A percentile compares a stretch with the other conserved stretches of the same genome.
Evolutionary conservation across 768 basidiomycete genomes (phyloP).

Genomic region (Agrocybe pediades): DNA sequence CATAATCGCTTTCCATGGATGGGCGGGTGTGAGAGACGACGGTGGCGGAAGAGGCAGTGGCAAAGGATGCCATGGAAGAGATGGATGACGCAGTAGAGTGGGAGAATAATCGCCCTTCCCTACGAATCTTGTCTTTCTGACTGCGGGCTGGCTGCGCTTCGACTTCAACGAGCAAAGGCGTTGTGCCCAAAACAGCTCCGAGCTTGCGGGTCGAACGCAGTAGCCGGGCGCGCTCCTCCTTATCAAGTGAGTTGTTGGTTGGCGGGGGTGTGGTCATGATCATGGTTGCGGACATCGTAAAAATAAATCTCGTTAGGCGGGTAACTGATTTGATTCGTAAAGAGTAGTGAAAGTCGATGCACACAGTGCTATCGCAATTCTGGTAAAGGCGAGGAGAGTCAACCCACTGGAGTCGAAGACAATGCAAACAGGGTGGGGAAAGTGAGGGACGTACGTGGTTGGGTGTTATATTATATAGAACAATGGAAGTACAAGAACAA

Average conservation of each 20-base stretch:
- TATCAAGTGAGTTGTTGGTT: slow-evolving; percentile 49
- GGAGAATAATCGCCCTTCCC: slow-evolving; percentile 13
- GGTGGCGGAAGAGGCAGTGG: slow-evolving; percentile 4
- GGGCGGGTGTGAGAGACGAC: background rate
- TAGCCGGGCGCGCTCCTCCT: slow-evolving; percentile 50
- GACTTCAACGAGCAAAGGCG: slow-evolving; percentile 36
- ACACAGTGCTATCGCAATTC: background rate
- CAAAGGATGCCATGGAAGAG: slow-evolving; percentile 13
- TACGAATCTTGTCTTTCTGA: background rate
- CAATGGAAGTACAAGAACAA: background rate
- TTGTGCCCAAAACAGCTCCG: slow-evolving; percentile 50
- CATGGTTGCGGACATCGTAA: slow-evolving; percentile 7
- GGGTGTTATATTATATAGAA: background rate
- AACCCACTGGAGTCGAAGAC: background rate
- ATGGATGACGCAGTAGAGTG: slow-evolving; percentile 14
- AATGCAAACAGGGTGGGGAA: too few relatives aligned
- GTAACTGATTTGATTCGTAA: background rate
- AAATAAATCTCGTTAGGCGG: slow-evolving; percentile 9
- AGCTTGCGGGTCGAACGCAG: slow-evolving; percentile 62
- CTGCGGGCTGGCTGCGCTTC: slow-evolving; percentile 2
- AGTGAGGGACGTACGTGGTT: background rate
- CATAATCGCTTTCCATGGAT: slow-evolving; percentile 13
- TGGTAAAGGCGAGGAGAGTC: background rate
- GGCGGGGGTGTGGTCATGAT: slow-evolving; percentile 36
- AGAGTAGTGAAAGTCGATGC: background rate